Evolutionary conservation across 768 basidiomycete species (phyloP).

Genomic region (Leccinum boreale): DNA sequence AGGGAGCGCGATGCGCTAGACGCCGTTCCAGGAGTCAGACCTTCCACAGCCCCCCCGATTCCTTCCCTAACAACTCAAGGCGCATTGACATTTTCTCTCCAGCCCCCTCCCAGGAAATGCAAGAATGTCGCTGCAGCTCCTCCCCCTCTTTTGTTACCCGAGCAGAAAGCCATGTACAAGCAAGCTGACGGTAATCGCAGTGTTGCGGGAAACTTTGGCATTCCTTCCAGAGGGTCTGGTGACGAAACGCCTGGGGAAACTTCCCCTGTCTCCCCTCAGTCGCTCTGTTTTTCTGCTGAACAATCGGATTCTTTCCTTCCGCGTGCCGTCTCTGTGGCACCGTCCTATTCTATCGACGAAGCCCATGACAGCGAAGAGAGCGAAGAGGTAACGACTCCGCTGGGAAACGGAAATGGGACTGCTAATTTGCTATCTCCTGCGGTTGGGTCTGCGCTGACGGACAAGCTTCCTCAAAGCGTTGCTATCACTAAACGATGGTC

Average conservation of each 20-base stretch:
- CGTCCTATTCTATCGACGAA: conserved; percentile 1
- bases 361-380: neutral
- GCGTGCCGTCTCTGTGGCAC: neutral
- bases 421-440: neutral
- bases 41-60: conserved; percentile 18
- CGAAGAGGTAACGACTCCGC: neutral
- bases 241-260: conserved; percentile 9
- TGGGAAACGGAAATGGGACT: neutral
- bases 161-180: conserved; percentile 21
- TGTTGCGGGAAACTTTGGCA: conserved; percentile 30
- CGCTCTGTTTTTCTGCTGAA: conserved; percentile 3
- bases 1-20: conserved; percentile 33
- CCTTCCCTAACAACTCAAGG: conserved; percentile 32
- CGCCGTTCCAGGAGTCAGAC: conserved; percentile 5
- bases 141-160: neutral
- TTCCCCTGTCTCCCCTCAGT: conserved; percentile 6
- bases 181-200: conserved; percentile 27
- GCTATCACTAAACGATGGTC: conserved; percentile 51
- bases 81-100: conserved; percentile 30
- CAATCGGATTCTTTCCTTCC: conserved; percentile 3
- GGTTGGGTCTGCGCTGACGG: conserved; percentile 23
- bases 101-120: conserved; percentile 31
- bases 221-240: conserved; percentile 13
- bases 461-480: conserved; percentile 17
- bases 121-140: conserved; percentile 14